Evolutionary conservation across 1,284 basidiomycete genomes (phyloP).

Genomic region (Ceratobasidium sp.): DNA sequence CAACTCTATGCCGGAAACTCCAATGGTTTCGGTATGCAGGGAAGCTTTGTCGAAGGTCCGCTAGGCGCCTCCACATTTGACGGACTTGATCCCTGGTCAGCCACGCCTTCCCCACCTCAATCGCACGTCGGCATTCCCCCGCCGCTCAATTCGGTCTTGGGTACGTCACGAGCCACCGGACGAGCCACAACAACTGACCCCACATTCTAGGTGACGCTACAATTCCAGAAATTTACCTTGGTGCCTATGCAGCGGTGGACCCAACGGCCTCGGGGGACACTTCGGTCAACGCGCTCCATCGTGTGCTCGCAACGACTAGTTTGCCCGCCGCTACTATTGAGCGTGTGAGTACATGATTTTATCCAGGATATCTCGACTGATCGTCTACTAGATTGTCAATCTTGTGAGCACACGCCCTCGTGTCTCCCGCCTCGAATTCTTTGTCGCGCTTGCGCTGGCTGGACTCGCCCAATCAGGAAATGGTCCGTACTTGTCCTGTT

Average conservation of each 20-base stretch:
- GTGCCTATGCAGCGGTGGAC: conserved; percentile 75
- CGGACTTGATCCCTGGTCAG: conserved; percentile 86
- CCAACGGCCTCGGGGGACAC: conserved; percentile 69
- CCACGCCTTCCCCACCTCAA: conserved; percentile 75
- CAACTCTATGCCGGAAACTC: conserved; percentile 29
- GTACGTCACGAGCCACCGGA: conserved; percentile 61
- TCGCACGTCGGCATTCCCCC: conserved; percentile 53
- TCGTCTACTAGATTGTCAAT: conserved; percentile 73
- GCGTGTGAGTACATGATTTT: conserved; percentile 58
- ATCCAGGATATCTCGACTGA: conserved; percentile 6
- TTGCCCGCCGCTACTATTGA: conserved; percentile 83
- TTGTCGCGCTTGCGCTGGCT: conserved; percentile 83
- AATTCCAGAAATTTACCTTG: conserved; percentile 78
- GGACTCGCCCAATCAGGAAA: conserved; percentile 82
- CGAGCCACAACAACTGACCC: conserved; percentile 17
- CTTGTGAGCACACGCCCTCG: conserved; percentile 76
- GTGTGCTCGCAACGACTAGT: conserved; percentile 74
- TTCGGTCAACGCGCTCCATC: conserved; percentile 79
- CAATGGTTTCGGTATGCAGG: conserved; percentile 37
- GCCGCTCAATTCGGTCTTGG: conserved; percentile 61
- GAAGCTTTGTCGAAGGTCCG: conserved; percentile 51
- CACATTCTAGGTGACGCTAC: conserved; percentile 66
- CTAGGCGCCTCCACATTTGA: conserved; percentile 70
- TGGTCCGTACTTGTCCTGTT: conserved; percentile 55
- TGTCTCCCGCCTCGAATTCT: conserved; percentile 86